Base-by-base conservation (phyloP, 805 yeast species). In the Danielia reshetovae region DNA sequence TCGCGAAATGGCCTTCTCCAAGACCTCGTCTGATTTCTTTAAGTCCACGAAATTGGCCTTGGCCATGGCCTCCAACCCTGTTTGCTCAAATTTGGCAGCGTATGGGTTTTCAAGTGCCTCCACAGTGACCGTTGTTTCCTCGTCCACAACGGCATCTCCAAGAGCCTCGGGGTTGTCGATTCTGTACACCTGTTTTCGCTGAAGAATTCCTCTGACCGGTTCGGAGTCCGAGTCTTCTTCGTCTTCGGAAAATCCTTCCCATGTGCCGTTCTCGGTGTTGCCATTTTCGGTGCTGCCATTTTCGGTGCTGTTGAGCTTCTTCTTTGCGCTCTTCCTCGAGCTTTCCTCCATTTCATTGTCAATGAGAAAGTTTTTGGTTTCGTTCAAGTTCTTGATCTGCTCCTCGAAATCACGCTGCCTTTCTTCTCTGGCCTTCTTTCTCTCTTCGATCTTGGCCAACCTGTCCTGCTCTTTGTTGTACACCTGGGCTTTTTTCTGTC, bases 401-500 rank as follows among this genome's bases (percentile, higher is more conserved):
- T 74, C 77, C 31, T 80, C 80, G 42, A 87, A 60, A 37, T 77
- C 78, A 36, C 72, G 66, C 50, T 80, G 77, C 39, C 85, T 71
- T 51, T 85, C 95, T 13, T 84, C 85, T 44, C 90, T 69, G 14
- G 78, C 57, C 48, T 71, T 68, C 45, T 79, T 76, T 40, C 97
- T 74, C 52, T 85, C 95, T 46, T 83, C 94, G 8, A 87, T 69
- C 48, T 75, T 75, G 2, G 78, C 79, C 44, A 76, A 64, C 38
- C 89, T 71, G 4, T 82, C 93, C 54, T 81, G 85, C 54, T 89
- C 96, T 48, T 81, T 79, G 32, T 75, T 75, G 49, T 70, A 79
- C 40, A 75, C 85, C 46, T 77, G 79, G 0, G 97, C 97, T 45
- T 81, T 79, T 63, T 87, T 89, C 62, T 85, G 84, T 57, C 97